A percentile compares a stretch with the other conserved stretches of the same genome.
Evolutionary conservation across 495 filamentous ascomycete species (phyloP).

Genomic region (Choiromyces venosus): DNA sequence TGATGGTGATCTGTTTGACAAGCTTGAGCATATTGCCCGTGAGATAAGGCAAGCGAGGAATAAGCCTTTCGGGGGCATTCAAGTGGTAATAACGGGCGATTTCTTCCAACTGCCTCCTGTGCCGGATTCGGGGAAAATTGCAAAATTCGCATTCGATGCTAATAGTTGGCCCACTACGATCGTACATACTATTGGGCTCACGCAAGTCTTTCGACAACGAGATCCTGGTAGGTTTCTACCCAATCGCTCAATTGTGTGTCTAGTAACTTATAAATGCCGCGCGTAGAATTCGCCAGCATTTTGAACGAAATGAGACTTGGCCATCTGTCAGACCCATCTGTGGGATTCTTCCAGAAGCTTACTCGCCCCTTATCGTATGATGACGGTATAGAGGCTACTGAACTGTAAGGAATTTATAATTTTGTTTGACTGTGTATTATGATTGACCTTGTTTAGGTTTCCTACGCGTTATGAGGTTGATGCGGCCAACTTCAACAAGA

Average conservation of each 20-base stretch:
- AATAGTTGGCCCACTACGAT: slow-evolving; percentile 86
- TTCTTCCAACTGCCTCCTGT: slow-evolving; percentile 97
- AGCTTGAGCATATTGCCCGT: slow-evolving; percentile 83
- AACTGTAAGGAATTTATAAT: slow-evolving; percentile 56
- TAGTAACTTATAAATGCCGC: slow-evolving; percentile 31
- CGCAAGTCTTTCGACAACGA: slow-evolving; percentile 91
- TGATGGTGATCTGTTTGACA: slow-evolving; percentile 93
- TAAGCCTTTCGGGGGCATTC: slow-evolving; percentile 94
- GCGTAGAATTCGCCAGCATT: slow-evolving; percentile 80
- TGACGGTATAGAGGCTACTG: slow-evolving; percentile 80
- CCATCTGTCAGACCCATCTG: slow-evolving; percentile 62
- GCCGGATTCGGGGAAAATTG: slow-evolving; percentile 64
- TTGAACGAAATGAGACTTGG: slow-evolving; percentile 96
- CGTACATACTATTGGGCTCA: slow-evolving; percentile 90
- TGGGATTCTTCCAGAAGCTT: slow-evolving; percentile 64
- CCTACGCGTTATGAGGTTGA: slow-evolving; percentile 90
- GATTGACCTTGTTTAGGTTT: slow-evolving; percentile 53
- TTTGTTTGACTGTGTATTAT: slow-evolving; percentile 11
- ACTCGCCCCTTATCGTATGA: slow-evolving; percentile 62
- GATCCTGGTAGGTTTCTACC: slow-evolving; percentile 60
- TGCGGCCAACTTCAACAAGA: slow-evolving; percentile 67
- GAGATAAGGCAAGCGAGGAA: slow-evolving; percentile 67
- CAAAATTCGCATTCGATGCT: slow-evolving; percentile 89
- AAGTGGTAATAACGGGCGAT: slow-evolving; percentile 91
- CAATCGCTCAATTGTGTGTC: slow-evolving; percentile 9